Percentiles rank a stretch among this genome's conserved stretches.
Conservation (phyloP, 495 filamentous ascomycete species). For the Trichoderma virens region DNA sequence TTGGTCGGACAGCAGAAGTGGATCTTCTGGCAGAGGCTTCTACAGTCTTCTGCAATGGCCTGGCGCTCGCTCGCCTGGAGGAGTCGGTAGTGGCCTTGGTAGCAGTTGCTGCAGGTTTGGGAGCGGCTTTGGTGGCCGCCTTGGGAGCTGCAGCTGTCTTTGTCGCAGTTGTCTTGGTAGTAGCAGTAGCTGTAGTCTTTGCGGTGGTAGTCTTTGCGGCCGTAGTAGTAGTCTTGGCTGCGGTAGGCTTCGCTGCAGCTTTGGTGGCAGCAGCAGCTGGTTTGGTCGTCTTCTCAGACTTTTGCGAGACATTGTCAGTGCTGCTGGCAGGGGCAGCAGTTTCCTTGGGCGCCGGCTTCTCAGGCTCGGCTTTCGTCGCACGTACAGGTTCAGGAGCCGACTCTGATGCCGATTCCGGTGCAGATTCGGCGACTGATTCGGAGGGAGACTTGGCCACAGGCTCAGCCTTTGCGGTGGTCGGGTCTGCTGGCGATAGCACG, state of each 20-base stretch:
- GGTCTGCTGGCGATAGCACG: conserved; percentile 19
- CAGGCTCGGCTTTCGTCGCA: background rate
- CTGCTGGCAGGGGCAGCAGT: background rate
- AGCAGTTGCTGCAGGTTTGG: conserved; percentile 10
- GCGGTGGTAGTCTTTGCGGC: conserved; percentile 24
- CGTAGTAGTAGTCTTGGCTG: conserved; percentile 21
- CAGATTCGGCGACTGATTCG: background rate
- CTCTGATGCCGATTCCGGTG: background rate
- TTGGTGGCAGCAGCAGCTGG: conserved; percentile 15
- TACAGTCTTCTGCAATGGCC: conserved; percentile 9
- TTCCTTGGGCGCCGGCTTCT: background rate
- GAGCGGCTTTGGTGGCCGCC: background rate
- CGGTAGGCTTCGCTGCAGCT: conserved; percentile 9
- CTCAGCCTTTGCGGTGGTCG: conserved; percentile 11
- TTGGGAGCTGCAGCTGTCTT: conserved; percentile 16
- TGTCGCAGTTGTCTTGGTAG: conserved; percentile 20
- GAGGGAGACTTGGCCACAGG: background rate
- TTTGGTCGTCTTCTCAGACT: background rate
- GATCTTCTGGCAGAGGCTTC: conserved; percentile 20
- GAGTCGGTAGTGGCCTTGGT: conserved; percentile 6
- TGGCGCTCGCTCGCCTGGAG: background rate
- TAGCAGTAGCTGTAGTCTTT: conserved; percentile 17
- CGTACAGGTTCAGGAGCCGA: conserved; percentile 14
- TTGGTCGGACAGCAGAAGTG: background rate
- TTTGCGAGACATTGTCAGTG: background rate